Evolutionary conservation across 306 rosid genomes (phyloP).

Genomic region (Dryas octopetala): DNA sequence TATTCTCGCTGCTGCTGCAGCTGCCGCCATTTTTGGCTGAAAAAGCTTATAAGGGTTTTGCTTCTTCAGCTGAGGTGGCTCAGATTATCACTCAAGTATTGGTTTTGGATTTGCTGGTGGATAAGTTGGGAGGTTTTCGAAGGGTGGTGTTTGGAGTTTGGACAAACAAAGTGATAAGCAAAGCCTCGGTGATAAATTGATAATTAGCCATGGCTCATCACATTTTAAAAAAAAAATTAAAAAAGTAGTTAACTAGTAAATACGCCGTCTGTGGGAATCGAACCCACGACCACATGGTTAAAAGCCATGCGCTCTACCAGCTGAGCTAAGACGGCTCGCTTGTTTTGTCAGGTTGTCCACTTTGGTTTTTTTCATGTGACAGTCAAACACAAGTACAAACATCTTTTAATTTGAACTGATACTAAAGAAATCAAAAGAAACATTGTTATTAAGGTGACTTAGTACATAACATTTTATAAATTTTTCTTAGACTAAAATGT

Average conservation of each 20-base stretch:
- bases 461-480: too few species aligned
- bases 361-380: too few species aligned
- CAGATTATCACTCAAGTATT: background rate
- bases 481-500: too few species aligned
- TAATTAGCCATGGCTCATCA: background rate
- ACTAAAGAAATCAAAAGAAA: too few species aligned
- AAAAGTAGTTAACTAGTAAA: fast-evolving
- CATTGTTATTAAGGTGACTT: too few species aligned
- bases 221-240: background rate
- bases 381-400: too few species aligned
- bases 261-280: slow-evolving; percentile 39
- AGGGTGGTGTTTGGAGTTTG: too few species aligned
- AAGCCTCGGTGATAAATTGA: background rate
- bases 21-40: slow-evolving; percentile 42
- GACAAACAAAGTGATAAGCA: background rate
- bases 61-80: background rate
- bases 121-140: background rate
- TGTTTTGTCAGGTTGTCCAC: background rate
- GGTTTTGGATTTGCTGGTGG: background rate
- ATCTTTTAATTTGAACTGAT: too few species aligned
- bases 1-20: slow-evolving; percentile 43
- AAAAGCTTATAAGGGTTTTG: background rate
- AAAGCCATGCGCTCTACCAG: slow-evolving; percentile 41
- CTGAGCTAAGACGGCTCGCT: slow-evolving; percentile 33
- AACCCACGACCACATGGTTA: slow-evolving; percentile 40